Conservation (phyloP, 352 stramenopile species). For the Globisporangium nunn region DNA sequence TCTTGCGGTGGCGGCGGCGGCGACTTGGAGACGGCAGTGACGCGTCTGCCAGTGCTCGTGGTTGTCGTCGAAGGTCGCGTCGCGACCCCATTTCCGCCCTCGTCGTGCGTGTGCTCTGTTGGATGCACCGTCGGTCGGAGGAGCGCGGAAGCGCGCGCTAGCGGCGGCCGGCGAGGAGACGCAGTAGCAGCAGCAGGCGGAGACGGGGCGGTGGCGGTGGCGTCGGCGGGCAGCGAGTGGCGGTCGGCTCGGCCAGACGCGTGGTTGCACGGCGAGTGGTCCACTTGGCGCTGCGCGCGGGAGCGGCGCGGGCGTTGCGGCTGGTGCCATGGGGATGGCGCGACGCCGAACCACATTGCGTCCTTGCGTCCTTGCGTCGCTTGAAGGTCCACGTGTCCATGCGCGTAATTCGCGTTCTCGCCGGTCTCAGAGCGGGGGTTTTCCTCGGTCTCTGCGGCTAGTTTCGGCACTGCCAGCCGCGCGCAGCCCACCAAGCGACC, state of each 20-base stretch:
- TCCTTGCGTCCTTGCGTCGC: background rate
- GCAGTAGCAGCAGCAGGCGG: background rate
- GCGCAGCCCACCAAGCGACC: background rate
- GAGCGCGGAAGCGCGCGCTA: background rate
- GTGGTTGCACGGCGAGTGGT: background rate
- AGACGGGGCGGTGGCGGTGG: no score
- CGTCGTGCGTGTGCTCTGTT: background rate
- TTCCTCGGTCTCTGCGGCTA: no score
- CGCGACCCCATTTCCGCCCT: background rate
- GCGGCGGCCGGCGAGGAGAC: background rate
- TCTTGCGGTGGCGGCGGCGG: background rate
- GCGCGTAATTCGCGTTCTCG: background rate
- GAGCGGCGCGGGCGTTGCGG: constrained; percentile 16
- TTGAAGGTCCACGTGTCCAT: background rate
- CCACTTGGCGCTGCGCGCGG: background rate
- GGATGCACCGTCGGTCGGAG: background rate
- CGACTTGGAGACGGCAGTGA: background rate
- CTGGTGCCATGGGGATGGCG: constrained; percentile 11
- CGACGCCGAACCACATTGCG: constrained; percentile 68
- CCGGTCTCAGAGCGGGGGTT: no score
- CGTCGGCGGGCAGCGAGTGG: background rate
- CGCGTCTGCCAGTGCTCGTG: background rate
- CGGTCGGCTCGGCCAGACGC: background rate
- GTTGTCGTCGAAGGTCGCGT: background rate
- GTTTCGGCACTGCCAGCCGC: no score